Conservation (phyloP, 2,329 filamentous ascomycete genomes). For the Colletotrichum camelliae region DNA sequence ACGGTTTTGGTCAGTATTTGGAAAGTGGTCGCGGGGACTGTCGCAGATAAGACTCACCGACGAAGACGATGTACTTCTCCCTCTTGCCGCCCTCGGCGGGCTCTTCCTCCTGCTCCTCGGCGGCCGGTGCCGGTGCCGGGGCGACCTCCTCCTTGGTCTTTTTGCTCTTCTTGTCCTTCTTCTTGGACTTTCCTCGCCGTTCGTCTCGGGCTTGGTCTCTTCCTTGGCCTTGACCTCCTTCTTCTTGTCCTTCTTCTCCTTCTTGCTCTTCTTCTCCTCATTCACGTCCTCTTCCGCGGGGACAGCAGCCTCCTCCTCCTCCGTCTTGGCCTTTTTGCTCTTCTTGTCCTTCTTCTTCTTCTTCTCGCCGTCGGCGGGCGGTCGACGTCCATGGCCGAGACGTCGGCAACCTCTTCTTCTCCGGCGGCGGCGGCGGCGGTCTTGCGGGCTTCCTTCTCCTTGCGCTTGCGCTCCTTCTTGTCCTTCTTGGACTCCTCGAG, state of each 20-base stretch:
- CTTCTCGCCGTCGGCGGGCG: constrained; percentile 23
- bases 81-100: constrained; percentile 37
- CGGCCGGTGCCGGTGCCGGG: background rate
- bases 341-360: constrained; percentile 33
- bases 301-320: constrained; percentile 17
- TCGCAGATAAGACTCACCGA: constrained; percentile 51
- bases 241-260: constrained; percentile 24
- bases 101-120: constrained; percentile 5
- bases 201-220: constrained; percentile 38
- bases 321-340: constrained; percentile 20
- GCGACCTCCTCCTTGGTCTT: constrained; percentile 38
- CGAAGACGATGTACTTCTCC: constrained; percentile 77
- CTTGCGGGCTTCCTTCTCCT: constrained; percentile 24
- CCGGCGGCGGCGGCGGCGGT: constrained; percentile 5
- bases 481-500: constrained; percentile 22
- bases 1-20: background rate
- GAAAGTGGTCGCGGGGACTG: background rate
- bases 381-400: constrained; percentile 13
- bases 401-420: background rate
- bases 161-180: constrained; percentile 33
- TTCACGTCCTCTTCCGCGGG: constrained; percentile 36
- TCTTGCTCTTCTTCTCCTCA: constrained; percentile 30
- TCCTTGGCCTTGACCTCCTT: constrained; percentile 36
- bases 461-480: constrained; percentile 35
- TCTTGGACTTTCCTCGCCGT: constrained; percentile 24